Percentiles rank a stretch among this genome's conserved stretches.
These are phyloP conservation scores for Diatrype stigma DNA, from an alignment of 2,329 filamentous ascomycete genomes.

Conservation along the genomic window DNA sequence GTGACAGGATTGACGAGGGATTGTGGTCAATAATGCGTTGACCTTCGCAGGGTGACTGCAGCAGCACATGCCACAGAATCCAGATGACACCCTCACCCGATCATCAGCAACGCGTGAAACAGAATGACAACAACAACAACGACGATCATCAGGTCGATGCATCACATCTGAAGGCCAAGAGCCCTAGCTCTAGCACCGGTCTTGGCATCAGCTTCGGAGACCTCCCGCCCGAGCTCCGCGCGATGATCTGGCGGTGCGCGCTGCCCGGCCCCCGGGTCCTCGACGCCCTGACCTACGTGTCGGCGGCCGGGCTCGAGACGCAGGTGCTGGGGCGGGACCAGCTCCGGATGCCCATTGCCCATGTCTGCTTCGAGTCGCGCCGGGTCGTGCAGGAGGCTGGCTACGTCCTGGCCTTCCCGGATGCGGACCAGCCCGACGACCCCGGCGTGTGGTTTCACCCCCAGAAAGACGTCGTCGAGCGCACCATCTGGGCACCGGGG, in stretches of 20 bases:
- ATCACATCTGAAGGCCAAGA: not conserved
- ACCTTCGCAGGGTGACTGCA: too few relatives aligned
- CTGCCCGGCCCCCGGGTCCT: slow-evolving; percentile 20
- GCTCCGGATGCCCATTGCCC: slow-evolving; percentile 20
- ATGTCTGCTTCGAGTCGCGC: slow-evolving; percentile 24
- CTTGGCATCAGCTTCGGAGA: slow-evolving; percentile 18
- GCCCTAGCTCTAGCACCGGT: too few relatives aligned
- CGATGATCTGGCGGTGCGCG: slow-evolving; percentile 23
- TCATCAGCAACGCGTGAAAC: too few relatives aligned
- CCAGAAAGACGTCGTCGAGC: slow-evolving; percentile 17
- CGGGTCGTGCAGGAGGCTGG: slow-evolving; percentile 20
- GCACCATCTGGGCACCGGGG: slow-evolving; percentile 22
- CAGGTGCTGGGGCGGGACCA: slow-evolving; percentile 18
- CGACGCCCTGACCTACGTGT: slow-evolving; percentile 20
- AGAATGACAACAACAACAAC: not conserved
- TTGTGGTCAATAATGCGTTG: too few relatives aligned
- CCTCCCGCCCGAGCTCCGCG: slow-evolving; percentile 23
- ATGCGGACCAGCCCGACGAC: slow-evolving; percentile 21
- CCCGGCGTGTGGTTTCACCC: slow-evolving; percentile 25
- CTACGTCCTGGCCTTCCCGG: slow-evolving; percentile 22
- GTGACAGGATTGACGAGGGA: too few relatives aligned
- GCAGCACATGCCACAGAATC: too few relatives aligned
- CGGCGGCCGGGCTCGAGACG: slow-evolving; percentile 17
- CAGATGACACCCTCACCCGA: too few relatives aligned
- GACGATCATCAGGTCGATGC: not conserved